Conservation (phyloP, 495 filamentous ascomycete genomes). For the Hypoxylon lienhwacheense region DNA sequence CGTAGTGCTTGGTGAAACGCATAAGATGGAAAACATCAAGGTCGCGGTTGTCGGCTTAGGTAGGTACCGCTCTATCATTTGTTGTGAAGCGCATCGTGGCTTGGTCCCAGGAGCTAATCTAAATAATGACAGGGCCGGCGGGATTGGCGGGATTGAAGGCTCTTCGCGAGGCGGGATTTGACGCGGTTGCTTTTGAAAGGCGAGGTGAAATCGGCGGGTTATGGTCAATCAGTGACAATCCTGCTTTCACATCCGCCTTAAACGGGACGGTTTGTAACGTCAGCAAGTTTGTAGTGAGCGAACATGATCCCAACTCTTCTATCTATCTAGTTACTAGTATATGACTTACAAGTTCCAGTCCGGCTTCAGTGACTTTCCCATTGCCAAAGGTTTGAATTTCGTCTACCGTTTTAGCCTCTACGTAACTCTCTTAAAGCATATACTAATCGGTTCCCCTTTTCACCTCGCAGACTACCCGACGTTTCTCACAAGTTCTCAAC, state of each 20-base stretch:
- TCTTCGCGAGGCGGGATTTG: slow-evolving; percentile 28
- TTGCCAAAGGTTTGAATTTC: slow-evolving; percentile 10
- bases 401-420: neutral
- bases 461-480: slow-evolving; percentile 6
- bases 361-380: slow-evolving; percentile 22
- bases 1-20: too few species aligned
- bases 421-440: neutral
- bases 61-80: neutral
- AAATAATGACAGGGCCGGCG: slow-evolving; percentile 6
- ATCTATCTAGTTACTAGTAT: neutral
- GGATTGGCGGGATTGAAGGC: slow-evolving; percentile 26
- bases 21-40: neutral
- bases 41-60: slow-evolving; percentile 25
- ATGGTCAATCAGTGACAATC: slow-evolving; percentile 17
- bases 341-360: slow-evolving; percentile 5
- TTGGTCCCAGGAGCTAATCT: neutral
- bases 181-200: slow-evolving; percentile 26
- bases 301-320: neutral
- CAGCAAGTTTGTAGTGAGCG: slow-evolving; percentile 22
- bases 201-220: slow-evolving; percentile 29
- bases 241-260: slow-evolving; percentile 14
- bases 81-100: too few species aligned
- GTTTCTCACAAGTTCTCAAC: slow-evolving; percentile 9
- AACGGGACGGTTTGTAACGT: slow-evolving; percentile 23
- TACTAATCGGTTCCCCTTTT: neutral